Evolutionary conservation across 2,329 filamentous ascomycete genomes (phyloP).

Genomic region (Trichoderma sp.): DNA sequence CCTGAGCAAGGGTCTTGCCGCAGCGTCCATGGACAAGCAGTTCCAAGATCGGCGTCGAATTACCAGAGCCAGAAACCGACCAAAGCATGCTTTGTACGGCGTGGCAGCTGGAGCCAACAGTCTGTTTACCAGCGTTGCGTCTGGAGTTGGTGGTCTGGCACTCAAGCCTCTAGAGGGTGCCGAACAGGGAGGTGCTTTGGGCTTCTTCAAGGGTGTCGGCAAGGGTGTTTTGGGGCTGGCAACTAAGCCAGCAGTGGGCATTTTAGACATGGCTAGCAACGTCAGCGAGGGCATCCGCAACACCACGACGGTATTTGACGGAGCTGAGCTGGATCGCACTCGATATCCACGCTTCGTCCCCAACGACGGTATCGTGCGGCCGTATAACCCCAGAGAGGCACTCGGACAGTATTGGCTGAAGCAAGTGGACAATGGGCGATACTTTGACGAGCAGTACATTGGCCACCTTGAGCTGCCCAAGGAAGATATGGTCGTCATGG

Average conservation of each 20-base stretch:
- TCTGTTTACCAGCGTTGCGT: slow-evolving; percentile 86
- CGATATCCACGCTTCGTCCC: slow-evolving; percentile 92
- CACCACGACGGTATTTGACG: slow-evolving; percentile 97
- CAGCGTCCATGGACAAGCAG: slow-evolving; percentile 95
- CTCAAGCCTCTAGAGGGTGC: slow-evolving; percentile 93
- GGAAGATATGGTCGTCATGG: slow-evolving; percentile 84
- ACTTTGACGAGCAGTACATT: slow-evolving; percentile 97
- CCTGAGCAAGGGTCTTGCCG: slow-evolving; percentile 92
- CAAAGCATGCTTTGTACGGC: slow-evolving; percentile 95
- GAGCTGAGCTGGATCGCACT: slow-evolving; percentile 88
- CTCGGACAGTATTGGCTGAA: slow-evolving; percentile 98
- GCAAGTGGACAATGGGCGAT: slow-evolving; percentile 94
- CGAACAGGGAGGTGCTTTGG: slow-evolving; percentile 88
- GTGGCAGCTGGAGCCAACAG: slow-evolving; percentile 95
- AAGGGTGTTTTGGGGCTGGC: slow-evolving; percentile 93
- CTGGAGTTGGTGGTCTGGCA: slow-evolving; percentile 88
- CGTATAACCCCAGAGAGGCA: slow-evolving; percentile 91
- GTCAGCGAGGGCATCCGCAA: slow-evolving; percentile 97
- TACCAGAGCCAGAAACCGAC: slow-evolving; percentile 85
- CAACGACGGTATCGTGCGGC: slow-evolving; percentile 86
- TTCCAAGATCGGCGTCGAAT: slow-evolving; percentile 96
- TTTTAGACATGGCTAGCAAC: slow-evolving; percentile 95
- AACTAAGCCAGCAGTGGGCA: slow-evolving; percentile 94
- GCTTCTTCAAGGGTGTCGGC: slow-evolving; percentile 96
- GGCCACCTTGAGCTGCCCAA: slow-evolving; percentile 88